A percentile compares a stretch with the other conserved stretches of the same genome.
Conservation (phyloP, 2,329 filamentous ascomycete species). For the Beauveria rudraprayagi region DNA sequence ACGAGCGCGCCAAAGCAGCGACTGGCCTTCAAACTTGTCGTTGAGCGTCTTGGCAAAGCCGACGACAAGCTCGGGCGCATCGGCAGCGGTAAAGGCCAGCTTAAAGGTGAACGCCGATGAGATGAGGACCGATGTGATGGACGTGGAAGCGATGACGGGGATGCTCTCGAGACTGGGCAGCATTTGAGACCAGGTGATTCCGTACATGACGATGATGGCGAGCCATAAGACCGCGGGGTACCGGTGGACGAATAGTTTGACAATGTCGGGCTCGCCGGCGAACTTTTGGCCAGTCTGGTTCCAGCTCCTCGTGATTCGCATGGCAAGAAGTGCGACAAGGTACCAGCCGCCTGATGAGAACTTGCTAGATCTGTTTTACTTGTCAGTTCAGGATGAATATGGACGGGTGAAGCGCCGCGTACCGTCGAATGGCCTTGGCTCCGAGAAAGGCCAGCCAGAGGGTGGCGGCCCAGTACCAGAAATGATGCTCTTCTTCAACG, state of each 20-base stretch:
- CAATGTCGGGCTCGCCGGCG: slow-evolving; percentile 82
- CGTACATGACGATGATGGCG: slow-evolving; percentile 62
- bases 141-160: slow-evolving; percentile 32
- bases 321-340: slow-evolving; percentile 45
- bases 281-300: slow-evolving; percentile 98
- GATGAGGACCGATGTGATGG: slow-evolving; percentile 34
- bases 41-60: slow-evolving; percentile 35
- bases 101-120: slow-evolving; percentile 72
- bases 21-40: slow-evolving; percentile 32
- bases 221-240: slow-evolving; percentile 66
- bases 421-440: slow-evolving; percentile 38
- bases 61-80: slow-evolving; percentile 73
- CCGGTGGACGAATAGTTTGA: slow-evolving; percentile 57
- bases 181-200: slow-evolving; percentile 44
- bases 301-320: slow-evolving; percentile 70
- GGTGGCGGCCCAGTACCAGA: slow-evolving; percentile 88
- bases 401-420: slow-evolving; percentile 1
- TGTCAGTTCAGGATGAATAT: slow-evolving; percentile 9
- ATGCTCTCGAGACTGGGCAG: slow-evolving; percentile 34
- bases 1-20: slow-evolving; percentile 41
- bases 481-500: slow-evolving; percentile 96
- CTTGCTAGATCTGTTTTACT: slow-evolving; percentile 19
- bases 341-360: slow-evolving; percentile 24
- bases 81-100: slow-evolving; percentile 75
- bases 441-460: slow-evolving; percentile 56